Base-by-base conservation (phyloP, 1,284 basidiomycete genomes). In the Ceratobasidium sp. region DNA sequence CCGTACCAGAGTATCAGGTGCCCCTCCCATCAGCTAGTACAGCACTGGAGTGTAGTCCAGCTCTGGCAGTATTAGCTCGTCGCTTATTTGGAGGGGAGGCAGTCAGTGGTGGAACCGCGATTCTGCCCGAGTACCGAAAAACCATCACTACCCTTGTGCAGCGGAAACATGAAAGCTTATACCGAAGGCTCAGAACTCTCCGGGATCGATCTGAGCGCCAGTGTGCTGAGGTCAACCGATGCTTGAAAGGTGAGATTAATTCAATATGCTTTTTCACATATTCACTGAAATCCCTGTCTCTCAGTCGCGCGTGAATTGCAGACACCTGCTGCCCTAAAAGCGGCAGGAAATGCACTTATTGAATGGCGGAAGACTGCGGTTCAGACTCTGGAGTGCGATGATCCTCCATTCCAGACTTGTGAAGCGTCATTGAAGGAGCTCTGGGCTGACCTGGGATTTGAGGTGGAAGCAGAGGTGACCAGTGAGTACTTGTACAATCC, bases 311-410 rank as follows among this genome's bases (percentile, higher is more conserved):
- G 16, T 4, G 16, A 46, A 14, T 16, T n/a, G 19, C 5, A 46
- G 16, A 7, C 42, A n/a, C 42, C 42, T 21, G 19, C 14, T 4
- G 42, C 42, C 5, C 16, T 46, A 6, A 4, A 14, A 4, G 42
- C 7, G 5, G 42, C 42, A 46, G 16, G 6, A 3, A 16, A n/a
- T 16, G 42, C 42, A 4, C 6, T 52, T 3, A 6, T 25, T 6
- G 49, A 52, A 19, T 58, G 56, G 56, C 56, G 56, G 4, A 29
- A 13, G 56, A 58, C 56, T 1, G 41, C 41, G 8, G 13, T 19
- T 13, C 11, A 25, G 16, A 58, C 56, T 16, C 21, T 44, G 11
- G 56, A 58, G 41, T 2, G 14, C 13, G 56, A 46, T 13, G 56
- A 58, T 4, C 5, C 41, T 4, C 21, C 2, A 3, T 58, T 58